These are phyloP conservation scores for Pichia scutulata DNA, from an alignment of 805 yeast genomes.

Conservation along the genomic window DNA sequence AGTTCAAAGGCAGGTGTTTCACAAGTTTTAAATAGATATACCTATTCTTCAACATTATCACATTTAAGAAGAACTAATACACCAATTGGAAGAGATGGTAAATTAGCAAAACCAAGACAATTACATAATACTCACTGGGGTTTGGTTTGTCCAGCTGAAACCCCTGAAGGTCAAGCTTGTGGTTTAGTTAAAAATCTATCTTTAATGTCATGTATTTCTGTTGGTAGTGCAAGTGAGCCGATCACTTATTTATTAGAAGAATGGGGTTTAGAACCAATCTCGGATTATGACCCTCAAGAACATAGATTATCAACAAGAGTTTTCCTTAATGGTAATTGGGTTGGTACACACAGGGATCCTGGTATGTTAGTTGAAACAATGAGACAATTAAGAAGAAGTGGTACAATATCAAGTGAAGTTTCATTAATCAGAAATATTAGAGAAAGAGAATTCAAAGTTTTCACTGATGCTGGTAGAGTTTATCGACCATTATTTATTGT, in stretches of 20 bases:
- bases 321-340: slow-evolving; percentile 98
- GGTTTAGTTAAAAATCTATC: slow-evolving; percentile 96
- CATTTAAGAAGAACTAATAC: slow-evolving; percentile 99
- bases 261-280: slow-evolving; percentile 99
- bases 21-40: slow-evolving; percentile 94
- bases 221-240: slow-evolving; percentile 95
- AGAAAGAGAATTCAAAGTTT: slow-evolving; percentile 91
- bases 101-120: slow-evolving; percentile 97
- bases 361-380: slow-evolving; percentile 85
- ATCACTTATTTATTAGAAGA: slow-evolving; percentile 89
- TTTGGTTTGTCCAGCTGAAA: slow-evolving; percentile 98
- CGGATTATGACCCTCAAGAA: slow-evolving; percentile 89
- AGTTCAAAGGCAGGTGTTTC: slow-evolving; percentile 98
- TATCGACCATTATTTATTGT: slow-evolving; percentile 94
- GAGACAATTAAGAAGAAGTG: slow-evolving; percentile 86
- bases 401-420: slow-evolving; percentile 93
- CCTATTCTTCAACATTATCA: slow-evolving; percentile 96
- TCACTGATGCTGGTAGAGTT: slow-evolving; percentile 98
- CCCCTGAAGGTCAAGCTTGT: slow-evolving; percentile 99
- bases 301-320: slow-evolving; percentile 89
- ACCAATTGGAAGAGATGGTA: slow-evolving; percentile 99
- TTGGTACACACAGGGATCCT: slow-evolving; percentile 96
- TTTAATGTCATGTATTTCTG: slow-evolving; percentile 94
- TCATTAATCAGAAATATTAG: slow-evolving; percentile 95
- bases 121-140: slow-evolving; percentile 99